A percentile compares a stretch with the other conserved stretches of the same genome.
These are phyloP conservation scores for Pyrus betulifolia DNA, from an alignment of 306 rosid species.

Conservation along the genomic window DNA sequence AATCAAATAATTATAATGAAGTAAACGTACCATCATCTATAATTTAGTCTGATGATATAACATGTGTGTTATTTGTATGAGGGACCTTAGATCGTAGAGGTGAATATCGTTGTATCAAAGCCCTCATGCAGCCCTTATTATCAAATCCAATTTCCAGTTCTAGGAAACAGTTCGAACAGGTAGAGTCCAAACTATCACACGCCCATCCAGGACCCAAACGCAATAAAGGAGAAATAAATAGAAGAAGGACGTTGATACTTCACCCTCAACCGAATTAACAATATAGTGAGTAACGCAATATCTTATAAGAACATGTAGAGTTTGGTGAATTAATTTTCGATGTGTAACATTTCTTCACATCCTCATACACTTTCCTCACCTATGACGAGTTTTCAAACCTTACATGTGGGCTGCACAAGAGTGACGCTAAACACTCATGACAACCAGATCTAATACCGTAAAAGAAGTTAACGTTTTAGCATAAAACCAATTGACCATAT, in stretches of 20 bases:
- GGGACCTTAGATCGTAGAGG: not conserved
- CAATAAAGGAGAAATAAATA: not conserved
- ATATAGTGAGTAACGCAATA: not conserved
- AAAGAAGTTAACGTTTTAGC: accelerated
- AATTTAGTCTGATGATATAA: not conserved
- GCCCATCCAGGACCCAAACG: not conserved
- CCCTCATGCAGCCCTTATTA: not conserved
- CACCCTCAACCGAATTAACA: not conserved
- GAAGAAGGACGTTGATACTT: not conserved
- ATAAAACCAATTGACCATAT: accelerated
- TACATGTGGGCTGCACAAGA: not conserved
- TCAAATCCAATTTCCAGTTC: not conserved
- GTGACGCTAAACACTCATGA: accelerated
- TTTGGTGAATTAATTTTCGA: no score
- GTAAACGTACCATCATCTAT: not conserved
- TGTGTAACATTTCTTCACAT: not conserved
- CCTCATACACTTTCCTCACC: not conserved
- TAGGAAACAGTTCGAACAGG: constrained; percentile 6
- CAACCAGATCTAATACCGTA: not conserved
- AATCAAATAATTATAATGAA: not conserved
- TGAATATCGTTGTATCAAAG: not conserved
- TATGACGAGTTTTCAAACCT: not conserved
- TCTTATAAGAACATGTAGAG: no score
- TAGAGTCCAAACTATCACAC: constrained; percentile 24
- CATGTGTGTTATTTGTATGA: no score